phyloP scores from a whole-genome alignment of 345 rosid genomes.

The Euphorbia tirucalli region DNA sequence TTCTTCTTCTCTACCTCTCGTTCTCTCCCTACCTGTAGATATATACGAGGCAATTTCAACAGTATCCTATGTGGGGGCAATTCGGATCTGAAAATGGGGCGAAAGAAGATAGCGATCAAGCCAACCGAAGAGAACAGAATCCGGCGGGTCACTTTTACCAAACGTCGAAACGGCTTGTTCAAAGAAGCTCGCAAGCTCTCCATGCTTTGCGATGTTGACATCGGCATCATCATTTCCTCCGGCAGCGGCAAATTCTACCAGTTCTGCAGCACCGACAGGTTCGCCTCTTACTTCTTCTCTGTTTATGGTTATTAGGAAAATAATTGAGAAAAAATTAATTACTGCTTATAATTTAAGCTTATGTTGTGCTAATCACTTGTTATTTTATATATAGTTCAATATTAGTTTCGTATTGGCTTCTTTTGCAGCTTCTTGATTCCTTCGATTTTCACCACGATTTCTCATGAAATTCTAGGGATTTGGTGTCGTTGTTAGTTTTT shows the following conservation, averaged over 20 bases:
- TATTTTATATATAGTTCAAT: no score
- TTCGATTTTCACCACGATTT: no score
- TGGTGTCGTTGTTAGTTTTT: no score
- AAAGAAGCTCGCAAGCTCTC: slow-evolving; percentile 69
- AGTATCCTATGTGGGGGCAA: no score
- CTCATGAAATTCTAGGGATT: no score
- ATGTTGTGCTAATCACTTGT: no score
- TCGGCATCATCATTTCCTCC: slow-evolving; percentile 58
- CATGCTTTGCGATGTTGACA: slow-evolving; percentile 62
- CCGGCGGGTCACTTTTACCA: slow-evolving; percentile 65
- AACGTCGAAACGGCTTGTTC: slow-evolving; percentile 60
- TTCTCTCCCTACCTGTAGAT: no score
- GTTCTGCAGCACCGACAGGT: slow-evolving; percentile 48
- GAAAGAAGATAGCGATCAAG: slow-evolving; percentile 61
- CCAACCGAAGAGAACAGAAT: slow-evolving; percentile 59
- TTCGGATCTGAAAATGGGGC: slow-evolving; percentile 21
- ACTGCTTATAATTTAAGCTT: no score
- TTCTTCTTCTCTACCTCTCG: no score
- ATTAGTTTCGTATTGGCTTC: neutral
- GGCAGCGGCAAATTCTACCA: slow-evolving; percentile 46
- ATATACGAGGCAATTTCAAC: neutral
- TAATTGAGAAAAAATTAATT: no score
- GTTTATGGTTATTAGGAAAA: neutral
- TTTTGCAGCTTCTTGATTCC: neutral
- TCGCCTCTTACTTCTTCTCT: neutral